Conservation (phyloP, 805 yeast species). For the Yarrowia sp. region DNA sequence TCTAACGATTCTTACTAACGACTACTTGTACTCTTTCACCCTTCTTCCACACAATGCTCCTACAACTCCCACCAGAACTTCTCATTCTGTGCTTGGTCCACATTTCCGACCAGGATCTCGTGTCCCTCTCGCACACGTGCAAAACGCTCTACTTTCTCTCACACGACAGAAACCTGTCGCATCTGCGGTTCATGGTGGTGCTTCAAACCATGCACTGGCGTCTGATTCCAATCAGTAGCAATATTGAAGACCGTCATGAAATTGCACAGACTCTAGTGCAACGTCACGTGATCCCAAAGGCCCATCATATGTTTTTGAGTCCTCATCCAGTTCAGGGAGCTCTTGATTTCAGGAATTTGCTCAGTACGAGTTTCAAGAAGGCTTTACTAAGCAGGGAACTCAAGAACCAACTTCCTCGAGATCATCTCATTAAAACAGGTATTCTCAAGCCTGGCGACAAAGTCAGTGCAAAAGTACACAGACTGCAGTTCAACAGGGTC, state of each 20-base stretch:
- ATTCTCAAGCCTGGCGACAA: conserved; percentile 32
- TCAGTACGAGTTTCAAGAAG: conserved; percentile 1
- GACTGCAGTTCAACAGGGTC: conserved; percentile 24
- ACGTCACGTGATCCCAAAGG: conserved; percentile 12
- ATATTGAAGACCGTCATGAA: conserved; percentile 11
- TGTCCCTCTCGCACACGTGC: conserved; percentile 22
- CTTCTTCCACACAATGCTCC: conserved; percentile 46
- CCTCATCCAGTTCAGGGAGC: conserved; percentile 30
- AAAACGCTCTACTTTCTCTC: conserved; percentile 13
- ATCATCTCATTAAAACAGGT: background rate
- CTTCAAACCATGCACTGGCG: conserved; percentile 2
- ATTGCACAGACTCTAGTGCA: conserved; percentile 8
- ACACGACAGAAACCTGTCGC: conserved; percentile 3
- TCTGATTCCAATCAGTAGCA: conserved; percentile 5
- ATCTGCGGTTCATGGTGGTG: conserved; percentile 2
- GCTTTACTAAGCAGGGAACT: conserved; percentile 23
- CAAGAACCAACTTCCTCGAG: conserved; percentile 6
- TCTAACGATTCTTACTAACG: too few species aligned
- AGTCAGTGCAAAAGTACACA: conserved; percentile 13
- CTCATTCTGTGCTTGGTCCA: conserved; percentile 14
- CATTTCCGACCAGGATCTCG: conserved; percentile 3
- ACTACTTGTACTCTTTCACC: background rate
- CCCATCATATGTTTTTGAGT: conserved; percentile 16
- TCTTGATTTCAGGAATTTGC: conserved; percentile 2
- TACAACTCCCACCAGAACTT: conserved; percentile 46